These are phyloP conservation scores for Goffeauzyma gilvescens DNA, from an alignment of 768 basidiomycete genomes.

Conservation along the genomic window DNA sequence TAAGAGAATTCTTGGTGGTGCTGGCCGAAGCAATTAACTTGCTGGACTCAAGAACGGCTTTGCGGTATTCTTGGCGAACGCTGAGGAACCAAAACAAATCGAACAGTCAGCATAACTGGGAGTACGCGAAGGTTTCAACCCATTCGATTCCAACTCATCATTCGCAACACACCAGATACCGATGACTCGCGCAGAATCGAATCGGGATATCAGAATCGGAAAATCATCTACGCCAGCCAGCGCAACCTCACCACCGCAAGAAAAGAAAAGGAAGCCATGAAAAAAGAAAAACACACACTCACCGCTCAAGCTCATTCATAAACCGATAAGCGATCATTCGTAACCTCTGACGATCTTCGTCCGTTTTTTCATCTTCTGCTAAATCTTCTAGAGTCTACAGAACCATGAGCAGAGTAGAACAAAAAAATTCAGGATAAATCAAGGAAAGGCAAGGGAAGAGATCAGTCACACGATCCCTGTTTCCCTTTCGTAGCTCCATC, in stretches of 20 bases:
- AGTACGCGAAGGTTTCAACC: neutral
- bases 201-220: neutral
- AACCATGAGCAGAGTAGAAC: neutral
- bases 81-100: conserved; percentile 30
- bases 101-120: neutral
- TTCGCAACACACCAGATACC: neutral
- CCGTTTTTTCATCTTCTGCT: conserved; percentile 50
- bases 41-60: conserved; percentile 51
- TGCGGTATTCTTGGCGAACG: conserved; percentile 45
- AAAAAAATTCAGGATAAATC: neutral
- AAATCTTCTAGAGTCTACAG: conserved; percentile 47
- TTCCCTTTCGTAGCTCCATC: neutral
- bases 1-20: neutral
- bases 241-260: conserved; percentile 39
- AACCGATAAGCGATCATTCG: too few species aligned
- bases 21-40: conserved; percentile 15
- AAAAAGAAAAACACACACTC: too few species aligned
- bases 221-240: conserved; percentile 37
- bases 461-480: too few species aligned
- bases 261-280: too few species aligned
- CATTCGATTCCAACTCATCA: conserved; percentile 1
- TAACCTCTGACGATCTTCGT: conserved; percentile 38
- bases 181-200: neutral
- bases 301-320: too few species aligned
- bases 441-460: too few species aligned